Evolutionary conservation across 2,329 filamentous ascomycete species (phyloP), one percentile per base, ranked within the genome.

Genomic region (Orbilia ellipsospora): DNA sequence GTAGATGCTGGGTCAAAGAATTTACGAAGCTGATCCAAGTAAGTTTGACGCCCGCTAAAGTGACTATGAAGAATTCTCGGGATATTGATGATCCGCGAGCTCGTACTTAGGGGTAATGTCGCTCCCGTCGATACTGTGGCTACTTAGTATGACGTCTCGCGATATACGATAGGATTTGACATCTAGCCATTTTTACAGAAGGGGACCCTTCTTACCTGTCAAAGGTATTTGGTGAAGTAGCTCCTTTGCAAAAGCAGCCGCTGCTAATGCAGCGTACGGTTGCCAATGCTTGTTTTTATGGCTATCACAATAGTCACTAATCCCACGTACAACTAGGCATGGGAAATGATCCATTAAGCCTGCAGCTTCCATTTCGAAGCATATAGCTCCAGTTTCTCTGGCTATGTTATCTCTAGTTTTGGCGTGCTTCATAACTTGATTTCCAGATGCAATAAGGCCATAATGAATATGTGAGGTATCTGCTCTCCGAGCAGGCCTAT

Each of bases 271-370:
- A 5, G 77, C 76, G 63, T 78, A 78, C 52, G 40, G 42, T 16
- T 78, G 73, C 77, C 78, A 78, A 8, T 20, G 4, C 13, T 78
- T 67, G 44, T 78, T 78, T 64, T 78, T 78, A 56, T 79, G 73
- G 5, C 73, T 78, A 44, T 78, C 78, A 5, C 51, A 60, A 57
- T 79, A 79, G 57, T 79, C 78, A 18, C 57, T 73, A 26, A 79
- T 77, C 15, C 77, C 78, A 52, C 77, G 73, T 45, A 79, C 77
- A n/a, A 78, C 65, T 23, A 79, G 10, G 36, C 72, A 78, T 6
- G 70, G 77, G 28, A 70, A 64, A 6, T 56, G 18, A 44, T 66
- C 52, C 23, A 57, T 50, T 15, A 65, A 13, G 2, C 57, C 57
- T 28, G 42, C 42, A 1, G 48, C 44, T 50, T 26, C 63, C 52